Conservation (phyloP, 73 alveolate species). For the Paramecium tetraurelia region DNA sequence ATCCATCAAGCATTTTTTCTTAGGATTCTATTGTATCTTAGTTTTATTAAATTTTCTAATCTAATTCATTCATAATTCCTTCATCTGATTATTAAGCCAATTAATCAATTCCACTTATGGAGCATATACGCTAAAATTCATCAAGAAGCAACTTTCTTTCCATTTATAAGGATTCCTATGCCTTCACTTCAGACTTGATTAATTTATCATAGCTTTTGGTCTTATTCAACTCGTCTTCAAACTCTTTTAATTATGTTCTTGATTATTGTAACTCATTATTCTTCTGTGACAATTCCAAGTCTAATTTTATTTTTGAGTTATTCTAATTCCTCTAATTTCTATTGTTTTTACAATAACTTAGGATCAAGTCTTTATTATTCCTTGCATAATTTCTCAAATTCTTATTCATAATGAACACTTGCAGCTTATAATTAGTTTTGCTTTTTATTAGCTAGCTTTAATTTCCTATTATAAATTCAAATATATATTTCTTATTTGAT, state of each 20-base stretch:
- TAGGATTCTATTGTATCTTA: conserved; percentile 20
- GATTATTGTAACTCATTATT: neutral
- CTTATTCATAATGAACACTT: conserved; percentile 1
- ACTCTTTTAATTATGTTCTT: neutral
- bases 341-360: neutral
- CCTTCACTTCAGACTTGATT: neutral
- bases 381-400: conserved; percentile 1
- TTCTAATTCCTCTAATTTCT: conserved; percentile 34
- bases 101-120: conserved; percentile 32
- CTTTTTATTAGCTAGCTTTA: neutral
- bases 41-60: conserved; percentile 5
- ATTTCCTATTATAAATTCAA: neutral
- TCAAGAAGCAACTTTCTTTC: conserved; percentile 20
- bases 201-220: conserved; percentile 11
- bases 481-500: neutral
- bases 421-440: conserved; percentile 6
- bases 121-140: conserved; percentile 13
- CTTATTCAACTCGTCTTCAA: neutral
- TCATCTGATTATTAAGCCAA: conserved; percentile 1
- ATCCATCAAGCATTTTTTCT: conserved; percentile 7
- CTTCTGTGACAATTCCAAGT: neutral
- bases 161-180: conserved; percentile 24
- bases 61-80: neutral
- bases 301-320: neutral
- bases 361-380: conserved; percentile 24